phyloP scores from a whole-genome alignment of 495 filamentous ascomycete genomes.

The Massariosphaeria phaeospora region DNA sequence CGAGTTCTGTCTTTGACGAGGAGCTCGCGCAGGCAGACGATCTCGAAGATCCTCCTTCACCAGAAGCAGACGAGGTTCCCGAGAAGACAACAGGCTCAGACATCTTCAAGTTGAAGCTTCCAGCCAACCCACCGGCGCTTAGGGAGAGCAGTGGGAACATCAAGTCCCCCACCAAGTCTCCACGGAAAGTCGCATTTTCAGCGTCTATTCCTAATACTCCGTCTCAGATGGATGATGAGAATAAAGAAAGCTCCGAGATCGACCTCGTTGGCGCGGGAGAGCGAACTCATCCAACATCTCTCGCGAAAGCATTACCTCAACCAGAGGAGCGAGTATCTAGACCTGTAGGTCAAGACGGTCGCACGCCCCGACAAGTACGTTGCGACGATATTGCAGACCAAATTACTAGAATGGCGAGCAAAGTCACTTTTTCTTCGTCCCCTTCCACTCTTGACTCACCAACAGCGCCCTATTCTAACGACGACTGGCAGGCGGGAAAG shows the following conservation, averaged over 20 bases:
- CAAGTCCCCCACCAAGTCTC: constrained; percentile 28
- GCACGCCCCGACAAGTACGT: constrained; percentile 33
- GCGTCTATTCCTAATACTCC: constrained; percentile 28
- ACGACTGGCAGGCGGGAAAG: constrained; percentile 29
- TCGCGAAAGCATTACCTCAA: neutral
- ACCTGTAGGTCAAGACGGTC: constrained; percentile 12
- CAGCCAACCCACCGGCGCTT: constrained; percentile 28
- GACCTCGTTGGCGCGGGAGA: constrained; percentile 9
- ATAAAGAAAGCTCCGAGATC: constrained; percentile 19
- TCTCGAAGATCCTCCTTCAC: constrained; percentile 16
- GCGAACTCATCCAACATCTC: neutral
- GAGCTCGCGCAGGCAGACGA: constrained; percentile 25
- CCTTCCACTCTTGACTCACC: constrained; percentile 10
- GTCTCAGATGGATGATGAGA: constrained; percentile 24
- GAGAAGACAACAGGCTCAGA: constrained; percentile 27
- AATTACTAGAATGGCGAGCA: constrained; percentile 13
- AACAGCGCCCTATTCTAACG: constrained; percentile 26
- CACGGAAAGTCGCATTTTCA: constrained; percentile 34
- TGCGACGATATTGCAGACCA: constrained; percentile 19
- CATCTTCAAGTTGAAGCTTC: constrained; percentile 36
- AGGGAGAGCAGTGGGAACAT: constrained; percentile 31
- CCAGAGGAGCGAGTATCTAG: constrained; percentile 14
- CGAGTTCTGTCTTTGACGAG: constrained; percentile 19
- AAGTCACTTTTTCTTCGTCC: constrained; percentile 27
- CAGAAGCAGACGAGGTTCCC: constrained; percentile 22